These are phyloP conservation scores for Termitomyces sp. DNA, from an alignment of 768 basidiomycete genomes.

Conservation along the genomic window DNA sequence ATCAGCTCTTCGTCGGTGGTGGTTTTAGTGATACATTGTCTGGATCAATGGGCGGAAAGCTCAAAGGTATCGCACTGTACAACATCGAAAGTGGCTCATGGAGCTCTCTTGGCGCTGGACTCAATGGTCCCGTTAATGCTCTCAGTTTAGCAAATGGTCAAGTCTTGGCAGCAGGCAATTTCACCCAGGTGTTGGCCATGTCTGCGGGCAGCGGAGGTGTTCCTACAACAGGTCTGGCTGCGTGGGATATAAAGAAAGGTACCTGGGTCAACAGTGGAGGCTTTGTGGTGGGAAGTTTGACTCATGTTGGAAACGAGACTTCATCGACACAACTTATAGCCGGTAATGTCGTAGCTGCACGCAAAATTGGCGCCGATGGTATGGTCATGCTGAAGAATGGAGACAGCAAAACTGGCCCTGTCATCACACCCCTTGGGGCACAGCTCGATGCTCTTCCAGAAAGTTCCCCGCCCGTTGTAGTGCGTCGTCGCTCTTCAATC, in stretches of 20 bases:
- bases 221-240: constrained; percentile 59
- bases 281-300: constrained; percentile 65
- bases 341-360: constrained; percentile 53
- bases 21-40: constrained; percentile 68
- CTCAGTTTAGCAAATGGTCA: constrained; percentile 46
- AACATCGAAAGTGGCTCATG: constrained; percentile 61
- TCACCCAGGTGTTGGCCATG: constrained; percentile 42
- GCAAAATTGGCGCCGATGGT: constrained; percentile 70
- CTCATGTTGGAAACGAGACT: constrained; percentile 66
- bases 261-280: constrained; percentile 75
- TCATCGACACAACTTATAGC: constrained; percentile 59
- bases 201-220: constrained; percentile 27
- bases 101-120: constrained; percentile 64
- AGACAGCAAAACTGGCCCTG: constrained; percentile 40
- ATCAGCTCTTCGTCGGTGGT: constrained; percentile 82
- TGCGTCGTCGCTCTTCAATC: constrained; percentile 32
- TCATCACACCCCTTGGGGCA: constrained; percentile 55
- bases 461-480: constrained; percentile 18
- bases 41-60: constrained; percentile 43
- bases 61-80: constrained; percentile 67
- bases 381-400: constrained; percentile 76
- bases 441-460: constrained; percentile 41
- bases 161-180: constrained; percentile 71
- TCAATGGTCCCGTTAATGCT: constrained; percentile 69
- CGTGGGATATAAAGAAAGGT: constrained; percentile 57